These are phyloP conservation scores for Aspergillus affinis DNA, from an alignment of 495 filamentous ascomycete species.

Conservation along the genomic window DNA sequence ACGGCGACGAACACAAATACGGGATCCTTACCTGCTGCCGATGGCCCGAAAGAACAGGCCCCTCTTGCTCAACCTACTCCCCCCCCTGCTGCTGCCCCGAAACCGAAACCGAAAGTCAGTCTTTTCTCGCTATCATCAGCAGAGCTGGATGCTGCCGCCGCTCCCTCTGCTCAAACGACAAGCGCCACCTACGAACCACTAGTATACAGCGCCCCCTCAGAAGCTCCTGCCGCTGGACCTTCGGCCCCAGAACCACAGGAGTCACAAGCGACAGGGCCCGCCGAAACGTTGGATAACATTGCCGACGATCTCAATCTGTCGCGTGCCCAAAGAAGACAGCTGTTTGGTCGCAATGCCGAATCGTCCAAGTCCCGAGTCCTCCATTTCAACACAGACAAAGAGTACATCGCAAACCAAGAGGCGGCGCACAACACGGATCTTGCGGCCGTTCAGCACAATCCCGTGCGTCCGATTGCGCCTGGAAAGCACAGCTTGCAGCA, in stretches of 20 bases:
- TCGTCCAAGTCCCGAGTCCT: conserved; percentile 52
- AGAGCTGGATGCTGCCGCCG: conserved; percentile 16
- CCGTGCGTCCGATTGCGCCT: conserved; percentile 78
- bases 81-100: conserved; percentile 17
- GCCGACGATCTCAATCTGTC: conserved; percentile 75
- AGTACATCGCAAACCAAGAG: conserved; percentile 80
- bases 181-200: conserved; percentile 49
- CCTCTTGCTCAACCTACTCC: conserved; percentile 14
- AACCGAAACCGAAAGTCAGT: conserved; percentile 55
- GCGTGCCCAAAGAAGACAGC: conserved; percentile 68
- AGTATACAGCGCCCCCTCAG: conserved; percentile 40
- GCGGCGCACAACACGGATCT: conserved; percentile 44
- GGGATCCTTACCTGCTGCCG: conserved; percentile 11
- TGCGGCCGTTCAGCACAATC: conserved; percentile 71
- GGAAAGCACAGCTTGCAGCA: conserved; percentile 88
- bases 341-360: conserved; percentile 66
- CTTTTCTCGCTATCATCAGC: conserved; percentile 57
- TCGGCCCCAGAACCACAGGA: conserved; percentile 20
- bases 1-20: conserved; percentile 14
- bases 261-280: conserved; percentile 6
- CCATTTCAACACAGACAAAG: conserved; percentile 81
- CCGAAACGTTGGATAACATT: conserved; percentile 60
- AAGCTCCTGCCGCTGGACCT: conserved; percentile 26
- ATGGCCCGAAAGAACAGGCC: not conserved
- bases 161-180: conserved; percentile 7